Base-by-base conservation (phyloP, 225 moss, liverwort and hornwort genomes). In the Sphagnum tenellum region DNA sequence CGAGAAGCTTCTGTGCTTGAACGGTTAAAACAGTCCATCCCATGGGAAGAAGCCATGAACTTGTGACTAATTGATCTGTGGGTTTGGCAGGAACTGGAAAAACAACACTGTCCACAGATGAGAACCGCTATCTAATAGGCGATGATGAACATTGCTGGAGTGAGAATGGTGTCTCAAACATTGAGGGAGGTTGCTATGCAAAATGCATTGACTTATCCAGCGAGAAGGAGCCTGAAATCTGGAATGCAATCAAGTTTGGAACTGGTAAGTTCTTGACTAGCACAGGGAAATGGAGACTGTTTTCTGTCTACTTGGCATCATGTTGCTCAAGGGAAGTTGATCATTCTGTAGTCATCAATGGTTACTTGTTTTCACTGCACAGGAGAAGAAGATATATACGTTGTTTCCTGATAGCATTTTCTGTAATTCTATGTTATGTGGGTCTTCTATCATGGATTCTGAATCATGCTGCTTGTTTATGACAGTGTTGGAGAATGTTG, bases 81-180 rank as follows among this genome's bases (percentile, higher is more conserved):
- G 80, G 61, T 52, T 58, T 76, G 77, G 48, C 87, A 93, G 98
- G 98, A 29, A 98, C 98, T 29, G 98, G 98, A 67, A 98, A 98
- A 79, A 98, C 98, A 53, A 98, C 98, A 0, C 65, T 98, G 72
- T 98, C 98, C 12, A 98, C 98, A 6, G 98, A 98, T 62, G 80
- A 79, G 65, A 93, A 98, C 63, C 89, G 98, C 3, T 77, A 78
- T 59, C 70, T 98, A 63, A 98, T 98, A 65, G 98, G 98, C 49
- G 98, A 98, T 56, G 98, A 98, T 66, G 98, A 98, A 68, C 98
- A 98, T 69, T 98, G 98, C 69, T 98, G 98, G 98, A 64, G 90
- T 60, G 75, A 88, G 62, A 80, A 64, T 8, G 93, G 98, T 47
- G 90, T 98, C 56, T 86, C 98, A 44, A 98, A 98, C 70, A 98